Evolutionary conservation across 139 green algal species (phyloP), one percentile per base, ranked within the genome.

Genomic region (Gonium pectorale): DNA sequence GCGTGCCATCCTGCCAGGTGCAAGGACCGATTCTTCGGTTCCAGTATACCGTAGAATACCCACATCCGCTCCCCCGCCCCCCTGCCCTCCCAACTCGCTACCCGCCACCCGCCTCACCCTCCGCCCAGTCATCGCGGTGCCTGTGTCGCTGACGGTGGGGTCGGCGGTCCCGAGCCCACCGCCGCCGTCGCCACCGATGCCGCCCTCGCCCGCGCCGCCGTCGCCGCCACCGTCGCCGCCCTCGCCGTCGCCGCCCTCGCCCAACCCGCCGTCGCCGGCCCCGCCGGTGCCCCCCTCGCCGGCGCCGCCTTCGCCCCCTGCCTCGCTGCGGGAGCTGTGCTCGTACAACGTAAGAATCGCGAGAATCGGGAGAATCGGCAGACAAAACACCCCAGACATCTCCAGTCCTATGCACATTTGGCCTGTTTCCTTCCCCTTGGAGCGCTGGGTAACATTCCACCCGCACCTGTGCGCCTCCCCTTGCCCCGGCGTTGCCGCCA

Each of bases 271-370:
- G 52, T 31, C 54, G 40, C 56, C 73, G 6, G 26, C 31, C 9
- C 71, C 71, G 9, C 54, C 54, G 54, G 7, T 38, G 52, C 35
- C 56, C 3, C n/a, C 73, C 5, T 7, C 51, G 54, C 71, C 51
- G 22, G 21, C 15, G 33, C 71, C 71, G 51, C 35, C 51, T 13
- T 51, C 71, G 5, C 71, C 71, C 22, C 71, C 71, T 21, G 59
- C 75, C 4, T 37, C 19, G 24, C 59, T 82, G 5, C 31, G n/a
- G 5, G 40, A 41, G 40, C 15, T 82, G 29, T 82, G 75, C 43
- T 49, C 5, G 6, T 71, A 71, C 21, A 82, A 71, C 40, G 75
- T 82, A 31, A 82, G 75, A n/a, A n/a, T n/a, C n/a, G n/a, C n/a
- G n/a, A n/a, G n/a, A n/a, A n/a, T n/a, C n/a, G n/a, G n/a, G n/a